Percentiles rank a stretch among this genome's conserved stretches.
These are phyloP conservation scores for Pouteria glomerata DNA, from an alignment of 148 eudicot species.

Conservation along the genomic window DNA sequence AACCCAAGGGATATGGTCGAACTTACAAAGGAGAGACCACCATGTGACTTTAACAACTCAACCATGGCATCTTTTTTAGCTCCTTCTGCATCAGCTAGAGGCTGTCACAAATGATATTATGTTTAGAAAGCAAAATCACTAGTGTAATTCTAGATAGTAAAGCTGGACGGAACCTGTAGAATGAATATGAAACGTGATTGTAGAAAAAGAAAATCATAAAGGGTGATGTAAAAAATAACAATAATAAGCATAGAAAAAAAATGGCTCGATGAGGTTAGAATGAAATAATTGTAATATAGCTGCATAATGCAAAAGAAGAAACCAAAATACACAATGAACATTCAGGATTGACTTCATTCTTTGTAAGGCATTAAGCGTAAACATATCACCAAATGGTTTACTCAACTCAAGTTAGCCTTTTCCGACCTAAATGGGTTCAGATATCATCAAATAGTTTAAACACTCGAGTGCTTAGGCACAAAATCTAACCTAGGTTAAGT, in stretches of 20 bases:
- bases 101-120: slow-evolving; percentile 50
- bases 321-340: neutral
- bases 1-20: slow-evolving; percentile 4
- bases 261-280: neutral
- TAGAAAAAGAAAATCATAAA: neutral
- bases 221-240: neutral
- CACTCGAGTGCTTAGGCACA: neutral
- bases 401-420: too few species aligned
- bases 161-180: neutral
- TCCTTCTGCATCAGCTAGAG: slow-evolving; percentile 99
- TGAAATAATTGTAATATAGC: neutral
- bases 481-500: neutral
- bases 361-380: neutral
- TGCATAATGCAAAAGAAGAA: neutral
- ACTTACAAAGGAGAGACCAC: slow-evolving; percentile 92
- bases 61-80: slow-evolving; percentile 70
- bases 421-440: too few species aligned
- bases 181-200: neutral
- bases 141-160: neutral
- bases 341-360: neutral
- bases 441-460: neutral
- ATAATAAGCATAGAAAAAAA: too few species aligned
- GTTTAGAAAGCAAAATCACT: slow-evolving; percentile 13
- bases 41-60: slow-evolving; percentile 73
- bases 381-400: too few species aligned